Base-by-base conservation (phyloP, 129 eudicot genomes). In the Smallanthus sonchifolius region DNA sequence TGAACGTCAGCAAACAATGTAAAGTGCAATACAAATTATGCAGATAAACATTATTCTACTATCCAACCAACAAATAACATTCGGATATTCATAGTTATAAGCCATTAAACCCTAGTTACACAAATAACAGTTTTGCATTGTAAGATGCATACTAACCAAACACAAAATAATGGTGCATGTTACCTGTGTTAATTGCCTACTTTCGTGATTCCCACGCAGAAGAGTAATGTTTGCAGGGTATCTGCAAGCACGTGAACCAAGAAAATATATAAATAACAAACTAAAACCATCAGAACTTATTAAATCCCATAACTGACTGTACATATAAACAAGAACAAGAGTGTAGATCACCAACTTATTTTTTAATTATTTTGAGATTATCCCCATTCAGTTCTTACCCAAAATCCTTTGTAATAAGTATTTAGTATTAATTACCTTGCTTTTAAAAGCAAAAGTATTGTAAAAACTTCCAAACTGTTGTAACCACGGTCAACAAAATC, bases 401-500 rank as follows among this genome's bases (percentile, higher is more conserved):
- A 5, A 61, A 43, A 61, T 34, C 36, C 72, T 19, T 24, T 1
- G 70, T 55, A 20, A 55, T 19, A 1, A 20, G 63, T 20, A 47
- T 3, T 57, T 7, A 65, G n/a, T 43, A 34, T 9, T 19, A 56
- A 59, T 39, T 81, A 93, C 98, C 98, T 90, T 49, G 98, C 98
- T 90, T 93, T 93, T 42, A 93, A 88, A 82, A 93, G 98, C 89
- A 93, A 81, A 67, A 93, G 89, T 51, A 93, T 93, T 77, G 98
- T 93, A 75, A 93, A 93, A 77, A 93, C 98, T 76, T 93, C 98
- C 64, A 93, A 83, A 80, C 98, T 93, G 85, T 93, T 93, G 81
- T 93, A 93, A 48, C 98, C 98, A 62, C 98, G 98, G 77, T 93
- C 98, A 90, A 93, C 98, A 65, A 88, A 93, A 84, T 93, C 98